phyloP scores from a whole-genome alignment of 2,329 filamentous ascomycete species.

The Leptographium lundbergii region DNA sequence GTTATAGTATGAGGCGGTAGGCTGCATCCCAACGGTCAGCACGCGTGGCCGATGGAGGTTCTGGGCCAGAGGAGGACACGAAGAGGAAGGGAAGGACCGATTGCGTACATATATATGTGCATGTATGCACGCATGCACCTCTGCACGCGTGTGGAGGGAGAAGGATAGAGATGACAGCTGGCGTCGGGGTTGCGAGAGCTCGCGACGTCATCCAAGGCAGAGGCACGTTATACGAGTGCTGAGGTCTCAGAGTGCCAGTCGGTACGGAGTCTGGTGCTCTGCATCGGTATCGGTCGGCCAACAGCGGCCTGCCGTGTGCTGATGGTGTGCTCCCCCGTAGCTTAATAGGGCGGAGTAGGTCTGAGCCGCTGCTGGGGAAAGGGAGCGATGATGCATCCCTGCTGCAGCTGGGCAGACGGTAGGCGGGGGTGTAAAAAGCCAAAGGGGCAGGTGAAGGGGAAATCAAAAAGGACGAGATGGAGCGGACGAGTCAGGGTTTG shows the following conservation, averaged over 20 bases:
- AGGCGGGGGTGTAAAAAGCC: not conserved
- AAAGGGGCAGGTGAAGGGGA: no score
- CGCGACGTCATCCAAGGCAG: no score
- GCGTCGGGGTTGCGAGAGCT: no score
- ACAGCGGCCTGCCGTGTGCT: not conserved
- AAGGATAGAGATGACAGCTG: no score
- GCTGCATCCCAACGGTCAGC: no score
- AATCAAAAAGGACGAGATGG: no score
- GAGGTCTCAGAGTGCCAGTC: not conserved
- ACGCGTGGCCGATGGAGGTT: not conserved
- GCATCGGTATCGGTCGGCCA: not conserved
- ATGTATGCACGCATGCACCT: not conserved
- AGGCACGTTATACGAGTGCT: no score
- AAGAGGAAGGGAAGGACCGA: not conserved
- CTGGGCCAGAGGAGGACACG: not conserved
- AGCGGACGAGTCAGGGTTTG: no score
- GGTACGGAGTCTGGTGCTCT: not conserved
- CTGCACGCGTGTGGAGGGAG: no score
- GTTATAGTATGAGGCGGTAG: no score
- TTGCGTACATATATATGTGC: not conserved
- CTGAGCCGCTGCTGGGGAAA: not conserved
- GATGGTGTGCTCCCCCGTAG: not conserved
- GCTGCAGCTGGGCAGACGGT: not conserved
- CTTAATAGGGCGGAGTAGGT: not conserved
- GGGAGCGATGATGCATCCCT: not conserved